Evolutionary conservation across 768 basidiomycete species (phyloP).

Genomic region (Pulveroboletus frians): DNA sequence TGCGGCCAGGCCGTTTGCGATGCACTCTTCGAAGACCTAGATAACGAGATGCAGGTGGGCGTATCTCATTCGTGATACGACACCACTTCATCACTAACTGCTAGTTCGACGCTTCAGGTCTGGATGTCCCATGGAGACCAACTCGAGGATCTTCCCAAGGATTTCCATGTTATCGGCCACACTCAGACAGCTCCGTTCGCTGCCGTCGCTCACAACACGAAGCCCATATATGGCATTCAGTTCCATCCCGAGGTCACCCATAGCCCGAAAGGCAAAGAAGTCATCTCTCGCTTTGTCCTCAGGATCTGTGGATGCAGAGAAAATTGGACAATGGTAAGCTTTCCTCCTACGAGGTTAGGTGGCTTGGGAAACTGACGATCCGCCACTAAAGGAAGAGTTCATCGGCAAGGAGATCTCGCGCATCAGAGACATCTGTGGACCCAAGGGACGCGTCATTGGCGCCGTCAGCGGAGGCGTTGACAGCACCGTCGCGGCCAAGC

Average conservation of each 20-base stretch:
- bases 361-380: background rate
- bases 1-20: slow-evolving; percentile 57
- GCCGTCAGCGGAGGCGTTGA: slow-evolving; percentile 98
- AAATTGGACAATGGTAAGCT: slow-evolving; percentile 89
- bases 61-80: background rate
- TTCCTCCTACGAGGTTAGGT: slow-evolving; percentile 6
- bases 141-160: slow-evolving; percentile 69
- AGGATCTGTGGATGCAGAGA: slow-evolving; percentile 76
- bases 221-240: slow-evolving; percentile 92
- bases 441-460: slow-evolving; percentile 93
- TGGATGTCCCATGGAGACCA: slow-evolving; percentile 99
- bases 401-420: slow-evolving; percentile 94
- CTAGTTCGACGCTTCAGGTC: slow-evolving; percentile 53
- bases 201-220: slow-evolving; percentile 85
- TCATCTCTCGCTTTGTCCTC: slow-evolving; percentile 80
- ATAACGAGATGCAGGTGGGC: slow-evolving; percentile 82
- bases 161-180: slow-evolving; percentile 84
- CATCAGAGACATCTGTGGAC: slow-evolving; percentile 91
- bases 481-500: slow-evolving; percentile 95
- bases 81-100: background rate
- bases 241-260: slow-evolving; percentile 99
- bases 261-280: slow-evolving; percentile 80
- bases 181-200: slow-evolving; percentile 88
- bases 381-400: slow-evolving; percentile 73
- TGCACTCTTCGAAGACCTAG: slow-evolving; percentile 79